Evolutionary conservation across 2,329 filamentous ascomycete species (phyloP), one percentile per base, ranked within the genome.

Genomic region (Sporothrix sp.): DNA sequence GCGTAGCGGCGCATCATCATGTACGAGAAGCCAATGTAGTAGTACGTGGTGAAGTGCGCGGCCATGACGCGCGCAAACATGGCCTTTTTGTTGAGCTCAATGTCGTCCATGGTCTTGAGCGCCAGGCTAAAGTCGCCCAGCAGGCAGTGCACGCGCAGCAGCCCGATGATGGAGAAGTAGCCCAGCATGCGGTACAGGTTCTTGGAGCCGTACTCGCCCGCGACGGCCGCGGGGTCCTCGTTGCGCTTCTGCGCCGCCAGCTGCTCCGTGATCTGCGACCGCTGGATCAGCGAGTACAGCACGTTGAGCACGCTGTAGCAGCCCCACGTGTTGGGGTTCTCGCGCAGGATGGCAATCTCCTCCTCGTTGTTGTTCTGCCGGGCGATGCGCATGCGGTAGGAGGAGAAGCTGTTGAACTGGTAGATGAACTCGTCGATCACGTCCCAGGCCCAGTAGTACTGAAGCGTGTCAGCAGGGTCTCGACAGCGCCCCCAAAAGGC

Each of bases 1-100:
- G 89, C 87, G 68, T 98, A 98, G 67, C 93, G 87, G 74, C 93
- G 89, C 87, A 97, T 95, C 93, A 98, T 98, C 91, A 98, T 97
- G 84, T 98, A 98, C 60, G 88, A 95, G 82, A 98, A 98, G 61
- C 93, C 93, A 57, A 98, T 91, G 69, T 97, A 97, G 82, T 98
- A 98, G 81, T 97, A 98, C 58, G 93, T 98, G 60, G 91, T 96
- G 75, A 97, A 97, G 76, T 98, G 93, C 52, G 93, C 93, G 50
- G 93, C 91, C 93, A 98, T 97, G 68, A 98, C 93, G 59, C 93
- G 87, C 57, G 93, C 91, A 68, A 98, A 98, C 87, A 97, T 97
- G 70, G 93, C 90, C 78, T 97, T 97, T 79, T 98, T 98, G 79
- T 97, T 98, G 63, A 98, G 83, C 79, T 98, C 93, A 65, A 98